Evolutionary conservation across 1,284 basidiomycete genomes (phyloP).

Genomic region (Megacollybia platyphylla): DNA sequence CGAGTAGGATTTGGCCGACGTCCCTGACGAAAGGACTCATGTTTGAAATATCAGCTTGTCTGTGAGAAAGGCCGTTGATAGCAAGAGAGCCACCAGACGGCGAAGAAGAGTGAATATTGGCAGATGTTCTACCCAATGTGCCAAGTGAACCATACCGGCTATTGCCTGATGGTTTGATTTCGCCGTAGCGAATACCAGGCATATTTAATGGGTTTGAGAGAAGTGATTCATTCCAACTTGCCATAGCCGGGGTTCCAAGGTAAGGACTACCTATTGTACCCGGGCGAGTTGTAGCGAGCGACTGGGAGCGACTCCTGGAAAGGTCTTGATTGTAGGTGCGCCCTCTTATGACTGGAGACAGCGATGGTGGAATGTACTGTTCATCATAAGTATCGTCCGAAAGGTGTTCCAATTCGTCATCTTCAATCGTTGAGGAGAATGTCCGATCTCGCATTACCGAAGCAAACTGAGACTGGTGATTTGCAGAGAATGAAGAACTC

Average conservation of each 20-base stretch:
- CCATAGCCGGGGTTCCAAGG: constrained; percentile 24
- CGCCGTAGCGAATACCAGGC: constrained; percentile 36
- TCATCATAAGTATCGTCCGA: constrained; percentile 38
- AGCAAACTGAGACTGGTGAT: constrained; percentile 37
- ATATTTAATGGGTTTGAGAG: constrained; percentile 40
- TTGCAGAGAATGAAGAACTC: constrained; percentile 53
- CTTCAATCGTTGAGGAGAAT: constrained; percentile 58
- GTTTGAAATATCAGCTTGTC: constrained; percentile 53
- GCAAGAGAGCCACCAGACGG: constrained; percentile 23
- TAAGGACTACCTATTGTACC: constrained; percentile 30
- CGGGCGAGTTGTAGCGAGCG: constrained; percentile 50
- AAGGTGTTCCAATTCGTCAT: constrained; percentile 53
- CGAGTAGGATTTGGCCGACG: constrained; percentile 61
- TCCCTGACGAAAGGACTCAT: constrained; percentile 74
- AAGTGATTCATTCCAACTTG: constrained; percentile 43
- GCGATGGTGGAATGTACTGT: constrained; percentile 26
- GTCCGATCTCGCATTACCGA: constrained; percentile 51
- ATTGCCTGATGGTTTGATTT: constrained; percentile 45
- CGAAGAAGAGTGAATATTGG: constrained; percentile 26
- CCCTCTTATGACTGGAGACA: constrained; percentile 6
- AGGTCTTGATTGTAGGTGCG: constrained; percentile 24
- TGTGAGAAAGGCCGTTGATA: constrained; percentile 34
- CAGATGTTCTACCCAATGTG: constrained; percentile 37
- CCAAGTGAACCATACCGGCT: constrained; percentile 58
- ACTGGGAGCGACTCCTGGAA: constrained; percentile 64